A percentile compares a stretch with the other conserved stretches of the same genome.
phyloP scores from a whole-genome alignment of 2,329 filamentous ascomycete genomes.

The Hymenoscyphus scutula region DNA sequence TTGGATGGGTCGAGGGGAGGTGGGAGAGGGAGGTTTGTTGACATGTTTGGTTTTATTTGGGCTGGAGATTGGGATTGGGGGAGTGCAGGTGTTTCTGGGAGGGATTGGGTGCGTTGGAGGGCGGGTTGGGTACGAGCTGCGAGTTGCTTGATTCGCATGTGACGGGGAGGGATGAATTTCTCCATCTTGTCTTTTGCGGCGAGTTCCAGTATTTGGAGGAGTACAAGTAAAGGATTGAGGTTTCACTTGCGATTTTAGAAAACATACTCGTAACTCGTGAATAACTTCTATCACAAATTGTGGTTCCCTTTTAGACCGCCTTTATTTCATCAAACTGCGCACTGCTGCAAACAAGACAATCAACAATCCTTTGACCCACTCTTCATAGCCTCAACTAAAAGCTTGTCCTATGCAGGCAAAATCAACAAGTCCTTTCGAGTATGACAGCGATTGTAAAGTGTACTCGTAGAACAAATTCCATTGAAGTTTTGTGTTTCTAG shows the following conservation, averaged over 20 bases:
- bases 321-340: slow-evolving; percentile 4
- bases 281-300: background rate
- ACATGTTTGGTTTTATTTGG: slow-evolving; percentile 8
- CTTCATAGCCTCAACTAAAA: background rate
- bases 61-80: too few relatives aligned
- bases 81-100: background rate
- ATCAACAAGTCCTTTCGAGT: background rate
- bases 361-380: background rate
- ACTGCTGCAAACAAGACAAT: background rate
- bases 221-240: too few relatives aligned
- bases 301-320: slow-evolving; percentile 1
- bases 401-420: background rate
- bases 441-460: background rate
- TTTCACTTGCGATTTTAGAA: background rate
- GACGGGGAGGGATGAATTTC: background rate
- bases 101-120: too few relatives aligned
- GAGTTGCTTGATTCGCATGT: slow-evolving; percentile 13
- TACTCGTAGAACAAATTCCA: background rate
- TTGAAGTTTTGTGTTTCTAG: background rate
- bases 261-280: background rate
- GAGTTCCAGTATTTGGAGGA: background rate
- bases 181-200: background rate
- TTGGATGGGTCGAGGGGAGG: slow-evolving; percentile 5
- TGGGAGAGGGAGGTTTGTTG: slow-evolving; percentile 5
- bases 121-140: slow-evolving; percentile 5